These are phyloP conservation scores for Westerdykella aurantiaca DNA, from an alignment of 2,329 filamentous ascomycete species.

Conservation along the genomic window DNA sequence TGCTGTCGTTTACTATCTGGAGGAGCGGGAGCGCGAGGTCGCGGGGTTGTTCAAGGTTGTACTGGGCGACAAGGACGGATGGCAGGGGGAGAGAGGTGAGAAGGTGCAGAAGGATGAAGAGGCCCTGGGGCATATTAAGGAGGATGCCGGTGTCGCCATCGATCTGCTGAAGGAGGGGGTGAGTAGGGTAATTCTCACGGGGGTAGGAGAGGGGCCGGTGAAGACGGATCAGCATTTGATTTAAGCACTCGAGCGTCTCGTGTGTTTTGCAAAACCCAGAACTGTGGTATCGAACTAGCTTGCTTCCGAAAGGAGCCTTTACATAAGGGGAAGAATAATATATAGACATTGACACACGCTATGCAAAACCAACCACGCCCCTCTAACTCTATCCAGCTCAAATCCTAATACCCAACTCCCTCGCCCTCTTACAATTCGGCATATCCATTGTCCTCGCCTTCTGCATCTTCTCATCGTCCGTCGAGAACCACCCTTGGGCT, in stretches of 20 bases:
- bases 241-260: conserved; percentile 46
- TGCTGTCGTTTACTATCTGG: conserved; percentile 90
- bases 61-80: conserved; percentile 61
- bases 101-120: conserved; percentile 46
- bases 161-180: conserved; percentile 66
- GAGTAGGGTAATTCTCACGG: conserved; percentile 82
- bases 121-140: conserved; percentile 58
- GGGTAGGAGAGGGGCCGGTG: conserved; percentile 82
- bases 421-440: conserved; percentile 54
- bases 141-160: conserved; percentile 38
- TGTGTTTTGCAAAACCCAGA: not conserved
- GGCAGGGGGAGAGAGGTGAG: conserved; percentile 54
- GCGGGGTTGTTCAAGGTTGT: conserved; percentile 71
- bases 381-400: not conserved
- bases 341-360: not conserved
- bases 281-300: too few species aligned
- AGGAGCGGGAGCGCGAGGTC: conserved; percentile 66
- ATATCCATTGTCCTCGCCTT: conserved; percentile 58
- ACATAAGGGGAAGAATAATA: not conserved
- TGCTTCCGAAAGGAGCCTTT: too few species aligned
- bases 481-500: conserved; percentile 82
- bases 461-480: conserved; percentile 72
- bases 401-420: conserved; percentile 38
- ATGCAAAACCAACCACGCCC: not conserved
- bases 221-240: conserved; percentile 74